Evolutionary conservation across 2,329 filamentous ascomycete genomes (phyloP), one percentile per base, ranked within the genome.

Genomic region (Ceratocystis colombiana): DNA sequence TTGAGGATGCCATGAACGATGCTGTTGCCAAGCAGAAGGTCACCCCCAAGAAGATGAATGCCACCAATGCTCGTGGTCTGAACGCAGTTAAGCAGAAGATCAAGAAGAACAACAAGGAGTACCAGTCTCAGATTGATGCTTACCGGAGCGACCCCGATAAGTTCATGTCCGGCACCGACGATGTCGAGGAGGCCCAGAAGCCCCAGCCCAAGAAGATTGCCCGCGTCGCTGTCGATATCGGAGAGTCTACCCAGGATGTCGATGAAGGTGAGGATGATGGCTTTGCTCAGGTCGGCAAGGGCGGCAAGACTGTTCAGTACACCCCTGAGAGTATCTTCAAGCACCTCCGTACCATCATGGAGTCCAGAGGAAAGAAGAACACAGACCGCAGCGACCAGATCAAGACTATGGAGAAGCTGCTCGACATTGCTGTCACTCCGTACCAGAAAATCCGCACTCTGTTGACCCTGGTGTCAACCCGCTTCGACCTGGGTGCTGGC

Each of bases 261-360:
- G 72, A 77, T 53, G 77, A 76, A 30, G 85, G 80, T 41, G 90
- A 90, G 70, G 89, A 95, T 69, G 89, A 91, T 72, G 94, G 91
- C 68, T 99, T 96, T 75, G 86, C 87, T 53, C 90, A 87, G 22
- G 90, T 99, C 70, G 90, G 90, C 69, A 89, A 89, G 75, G 90
- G 92, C 71, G 94, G 94, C 70, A 90, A 90, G 76, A 86, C 90
- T 64, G 82, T 97, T 67, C 87, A 89, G 73, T 97, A 96, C 77
- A 99, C 95, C 12, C 89, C 93, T 25, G 94, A 99, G 80, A 94
- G 92, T 76, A 99, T 99, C 74, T 88, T 97, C 76, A 99, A 99
- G 82, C 91, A 97, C 77, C 83, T 99, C 64, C 86, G 93, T 67
- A 84, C 86, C 64, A 97, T 99, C 73, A 82, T 97, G 74, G 94